A percentile compares a stretch with the other conserved stretches of the same genome.
Evolutionary conservation across 345 rosid species (phyloP).

Genomic region (Carallia brachiata): DNA sequence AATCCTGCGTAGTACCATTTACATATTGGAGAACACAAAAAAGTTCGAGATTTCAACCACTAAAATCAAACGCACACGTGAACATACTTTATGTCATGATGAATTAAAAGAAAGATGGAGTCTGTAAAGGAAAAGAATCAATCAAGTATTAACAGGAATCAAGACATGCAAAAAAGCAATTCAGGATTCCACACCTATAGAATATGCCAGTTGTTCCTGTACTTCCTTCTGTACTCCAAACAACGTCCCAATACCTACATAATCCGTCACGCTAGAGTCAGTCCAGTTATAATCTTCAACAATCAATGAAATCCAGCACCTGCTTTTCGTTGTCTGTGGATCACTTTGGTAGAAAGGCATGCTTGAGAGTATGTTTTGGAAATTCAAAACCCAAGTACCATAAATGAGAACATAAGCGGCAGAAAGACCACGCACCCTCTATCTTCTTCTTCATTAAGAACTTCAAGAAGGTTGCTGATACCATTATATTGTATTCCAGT

Average conservation of each 20-base stretch:
- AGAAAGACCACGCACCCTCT: constrained; percentile 23
- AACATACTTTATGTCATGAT: neutral
- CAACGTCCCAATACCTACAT: constrained; percentile 34
- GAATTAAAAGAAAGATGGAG: too few relatives aligned
- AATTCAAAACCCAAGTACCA: too few relatives aligned
- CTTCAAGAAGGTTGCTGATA: constrained; percentile 26
- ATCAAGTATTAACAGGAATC: neutral
- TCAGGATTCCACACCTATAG: constrained; percentile 3
- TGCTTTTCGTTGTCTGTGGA: too few relatives aligned
- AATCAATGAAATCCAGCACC: too few relatives aligned
- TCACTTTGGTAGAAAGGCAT: neutral
- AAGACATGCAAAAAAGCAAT: neutral
- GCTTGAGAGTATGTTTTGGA: neutral
- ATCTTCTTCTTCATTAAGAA: neutral
- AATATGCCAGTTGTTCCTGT: constrained; percentile 33
- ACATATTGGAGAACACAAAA: neutral
- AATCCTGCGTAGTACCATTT: constrained; percentile 11
- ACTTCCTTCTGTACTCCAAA: constrained; percentile 29
- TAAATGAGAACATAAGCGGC: neutral
- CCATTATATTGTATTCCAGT: constrained; percentile 23
- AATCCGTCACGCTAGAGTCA: too few relatives aligned
- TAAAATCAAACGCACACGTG: neutral
- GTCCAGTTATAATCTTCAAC: too few relatives aligned
- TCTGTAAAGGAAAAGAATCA: too few relatives aligned
- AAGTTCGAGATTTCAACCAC: too few relatives aligned